Conservation (phyloP, 1,284 basidiomycete species). For the Pseudozyma thailandica region DNA sequence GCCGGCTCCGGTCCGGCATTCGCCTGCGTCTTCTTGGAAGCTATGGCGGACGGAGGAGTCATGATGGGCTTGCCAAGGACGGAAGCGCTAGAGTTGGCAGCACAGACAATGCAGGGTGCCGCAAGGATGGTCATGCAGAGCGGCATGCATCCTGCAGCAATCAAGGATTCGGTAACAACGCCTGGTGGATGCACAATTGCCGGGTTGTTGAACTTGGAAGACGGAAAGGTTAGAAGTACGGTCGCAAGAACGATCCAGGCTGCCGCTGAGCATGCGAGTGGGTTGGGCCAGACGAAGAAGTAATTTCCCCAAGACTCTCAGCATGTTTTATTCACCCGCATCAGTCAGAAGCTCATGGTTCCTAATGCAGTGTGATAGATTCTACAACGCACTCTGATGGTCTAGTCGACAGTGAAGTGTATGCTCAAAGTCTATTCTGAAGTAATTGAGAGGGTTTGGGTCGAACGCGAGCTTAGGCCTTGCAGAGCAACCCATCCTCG, state of each 20-base stretch:
- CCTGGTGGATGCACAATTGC: conserved; percentile 99
- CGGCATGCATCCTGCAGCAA: conserved; percentile 89
- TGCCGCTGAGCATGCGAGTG: conserved; percentile 64
- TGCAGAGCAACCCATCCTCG: conserved; percentile 56
- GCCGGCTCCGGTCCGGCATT: conserved; percentile 97
- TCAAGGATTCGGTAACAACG: conserved; percentile 98
- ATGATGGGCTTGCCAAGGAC: conserved; percentile 98
- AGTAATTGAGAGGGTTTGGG: too few species aligned
- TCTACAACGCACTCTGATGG: neutral
- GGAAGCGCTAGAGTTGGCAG: conserved; percentile 92
- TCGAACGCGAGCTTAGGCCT: too few species aligned
- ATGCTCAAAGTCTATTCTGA: neutral
- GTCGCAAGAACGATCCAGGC: conserved; percentile 93
- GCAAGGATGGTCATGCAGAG: conserved; percentile 93
- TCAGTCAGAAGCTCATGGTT: neutral
- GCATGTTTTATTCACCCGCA: neutral
- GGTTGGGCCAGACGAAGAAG: conserved; percentile 58
- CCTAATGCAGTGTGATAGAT: conserved; percentile 4
- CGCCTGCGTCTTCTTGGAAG: conserved; percentile 94
- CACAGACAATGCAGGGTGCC: conserved; percentile 95
- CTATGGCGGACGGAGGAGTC: conserved; percentile 98
- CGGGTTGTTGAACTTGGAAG: conserved; percentile 91
- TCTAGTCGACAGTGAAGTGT: neutral
- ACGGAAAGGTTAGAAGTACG: conserved; percentile 90
- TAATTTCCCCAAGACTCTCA: neutral